phyloP scores from a whole-genome alignment of 2,329 filamentous ascomycete genomes.

The Lomentospora prolificans region DNA sequence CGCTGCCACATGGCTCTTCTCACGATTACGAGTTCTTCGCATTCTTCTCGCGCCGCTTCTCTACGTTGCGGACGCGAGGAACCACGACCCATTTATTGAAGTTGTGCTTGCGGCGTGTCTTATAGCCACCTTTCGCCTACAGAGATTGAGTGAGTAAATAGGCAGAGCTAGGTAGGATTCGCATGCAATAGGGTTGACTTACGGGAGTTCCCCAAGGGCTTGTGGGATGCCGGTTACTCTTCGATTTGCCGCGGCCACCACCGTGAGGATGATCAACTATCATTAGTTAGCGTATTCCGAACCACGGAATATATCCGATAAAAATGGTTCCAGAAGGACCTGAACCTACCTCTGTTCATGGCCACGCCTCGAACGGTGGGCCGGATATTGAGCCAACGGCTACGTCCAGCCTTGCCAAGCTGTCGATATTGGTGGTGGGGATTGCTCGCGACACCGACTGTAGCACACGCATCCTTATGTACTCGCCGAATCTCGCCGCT shows the following conservation, averaged over 20 bases:
- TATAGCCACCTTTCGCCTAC: constrained; percentile 76
- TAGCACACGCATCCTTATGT: constrained; percentile 86
- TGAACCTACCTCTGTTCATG: constrained; percentile 79
- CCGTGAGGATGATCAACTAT: constrained; percentile 90
- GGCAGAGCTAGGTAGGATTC: background rate
- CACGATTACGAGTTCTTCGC: constrained; percentile 10
- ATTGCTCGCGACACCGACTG: constrained; percentile 91
- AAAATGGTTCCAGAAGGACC: background rate
- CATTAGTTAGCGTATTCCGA: constrained; percentile 1
- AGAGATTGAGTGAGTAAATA: background rate
- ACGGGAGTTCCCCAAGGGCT: constrained; percentile 95
- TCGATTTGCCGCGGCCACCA: constrained; percentile 98
- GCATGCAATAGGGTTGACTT: constrained; percentile 32
- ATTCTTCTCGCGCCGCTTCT: constrained; percentile 67
- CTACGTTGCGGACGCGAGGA: constrained; percentile 77
- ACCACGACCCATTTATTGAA: constrained; percentile 86
- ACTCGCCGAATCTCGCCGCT: constrained; percentile 89
- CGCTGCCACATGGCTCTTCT: too few relatives aligned
- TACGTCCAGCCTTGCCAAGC: constrained; percentile 89
- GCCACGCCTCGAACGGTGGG: constrained; percentile 94
- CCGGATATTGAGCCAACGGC: constrained; percentile 85
- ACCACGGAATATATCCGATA: background rate
- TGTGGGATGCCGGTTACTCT: constrained; percentile 91
- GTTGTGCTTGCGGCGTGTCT: constrained; percentile 82
- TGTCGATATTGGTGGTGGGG: constrained; percentile 81